These are phyloP conservation scores for Chlamydomonas applanata DNA, from an alignment of 139 green algal species.

Conservation along the genomic window DNA sequence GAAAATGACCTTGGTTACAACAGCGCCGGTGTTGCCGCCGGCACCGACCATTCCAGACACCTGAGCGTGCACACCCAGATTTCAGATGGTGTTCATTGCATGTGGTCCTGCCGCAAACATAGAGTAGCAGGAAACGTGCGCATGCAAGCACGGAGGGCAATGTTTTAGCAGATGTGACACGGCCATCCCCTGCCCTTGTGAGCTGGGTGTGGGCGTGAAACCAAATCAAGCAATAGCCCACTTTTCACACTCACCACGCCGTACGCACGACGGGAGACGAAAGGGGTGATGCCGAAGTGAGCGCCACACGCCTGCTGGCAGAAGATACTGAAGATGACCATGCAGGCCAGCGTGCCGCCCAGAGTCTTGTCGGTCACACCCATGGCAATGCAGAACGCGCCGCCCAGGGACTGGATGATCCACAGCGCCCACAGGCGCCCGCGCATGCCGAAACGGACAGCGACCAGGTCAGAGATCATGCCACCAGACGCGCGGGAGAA, in stretches of 20 bases:
- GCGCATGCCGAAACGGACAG: slow-evolving; percentile 66
- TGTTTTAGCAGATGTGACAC: too few relatives aligned
- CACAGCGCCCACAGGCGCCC: slow-evolving; percentile 76
- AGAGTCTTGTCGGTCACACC: slow-evolving; percentile 60
- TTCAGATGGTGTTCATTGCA: too few relatives aligned
- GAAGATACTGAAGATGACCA: slow-evolving; percentile 86
- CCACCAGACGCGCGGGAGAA: slow-evolving; percentile 81
- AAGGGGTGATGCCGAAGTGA: slow-evolving; percentile 87
- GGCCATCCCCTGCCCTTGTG: too few relatives aligned
- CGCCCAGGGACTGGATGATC: slow-evolving; percentile 67
- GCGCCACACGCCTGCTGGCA: slow-evolving; percentile 60
- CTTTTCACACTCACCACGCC: slow-evolving; percentile 57
- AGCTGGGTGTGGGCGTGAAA: too few relatives aligned
- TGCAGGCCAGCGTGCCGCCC: slow-evolving; percentile 68
- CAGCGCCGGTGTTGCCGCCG: slow-evolving; percentile 85
- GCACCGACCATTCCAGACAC: slow-evolving; percentile 84
- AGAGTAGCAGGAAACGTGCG: too few relatives aligned
- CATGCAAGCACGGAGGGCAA: too few relatives aligned
- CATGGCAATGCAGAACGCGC: slow-evolving; percentile 79
- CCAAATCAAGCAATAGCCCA: too few relatives aligned
- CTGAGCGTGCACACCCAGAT: too few relatives aligned
- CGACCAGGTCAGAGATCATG: slow-evolving; percentile 57
- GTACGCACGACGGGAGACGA: slow-evolving; percentile 77
- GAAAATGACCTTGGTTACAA: slow-evolving; percentile 87
- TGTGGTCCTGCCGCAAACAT: too few relatives aligned